Evolutionary conservation across 1,284 basidiomycete species (phyloP).

Genomic region (Marasmius oreades): DNA sequence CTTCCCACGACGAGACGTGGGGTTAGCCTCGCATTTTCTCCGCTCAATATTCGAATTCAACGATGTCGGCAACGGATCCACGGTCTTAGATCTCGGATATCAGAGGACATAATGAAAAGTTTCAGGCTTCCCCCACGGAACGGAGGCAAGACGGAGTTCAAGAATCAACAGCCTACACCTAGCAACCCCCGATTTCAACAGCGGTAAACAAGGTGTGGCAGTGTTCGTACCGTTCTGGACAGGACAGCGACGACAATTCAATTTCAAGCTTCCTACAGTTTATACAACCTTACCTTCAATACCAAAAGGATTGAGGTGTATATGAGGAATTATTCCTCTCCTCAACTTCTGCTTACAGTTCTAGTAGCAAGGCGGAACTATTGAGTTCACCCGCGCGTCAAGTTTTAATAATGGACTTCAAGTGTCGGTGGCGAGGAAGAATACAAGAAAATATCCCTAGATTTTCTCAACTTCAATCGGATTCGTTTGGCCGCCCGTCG

Average conservation of each 20-base stretch:
- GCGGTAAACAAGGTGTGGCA: constrained; percentile 1
- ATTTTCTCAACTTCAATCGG: too few species aligned
- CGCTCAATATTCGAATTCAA: constrained; percentile 4
- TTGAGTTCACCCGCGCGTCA: too few species aligned
- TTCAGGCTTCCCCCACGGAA: background rate
- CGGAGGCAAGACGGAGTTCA: background rate
- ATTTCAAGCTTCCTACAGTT: too few species aligned
- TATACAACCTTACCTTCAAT: too few species aligned
- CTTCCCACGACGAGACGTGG: constrained; percentile 7
- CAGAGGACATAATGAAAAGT: background rate
- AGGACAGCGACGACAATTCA: background rate
- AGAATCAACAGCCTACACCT: background rate
- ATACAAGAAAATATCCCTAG: too few species aligned
- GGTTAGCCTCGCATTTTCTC: constrained; percentile 16
- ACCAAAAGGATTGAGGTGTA: too few species aligned
- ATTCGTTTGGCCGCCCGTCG: too few species aligned
- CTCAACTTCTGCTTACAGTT: too few species aligned
- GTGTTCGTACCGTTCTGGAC: background rate
- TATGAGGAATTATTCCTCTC: too few species aligned
- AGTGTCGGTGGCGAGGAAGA: too few species aligned
- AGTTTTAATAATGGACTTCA: too few species aligned
- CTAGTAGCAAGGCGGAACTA: too few species aligned
- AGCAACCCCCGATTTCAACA: background rate
- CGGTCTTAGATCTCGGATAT: constrained; percentile 1
- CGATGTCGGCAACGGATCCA: background rate